A percentile compares a stretch with the other conserved stretches of the same genome.
Conservation (phyloP, 208 protist genomes). For the Leishmania turanica region DNA sequence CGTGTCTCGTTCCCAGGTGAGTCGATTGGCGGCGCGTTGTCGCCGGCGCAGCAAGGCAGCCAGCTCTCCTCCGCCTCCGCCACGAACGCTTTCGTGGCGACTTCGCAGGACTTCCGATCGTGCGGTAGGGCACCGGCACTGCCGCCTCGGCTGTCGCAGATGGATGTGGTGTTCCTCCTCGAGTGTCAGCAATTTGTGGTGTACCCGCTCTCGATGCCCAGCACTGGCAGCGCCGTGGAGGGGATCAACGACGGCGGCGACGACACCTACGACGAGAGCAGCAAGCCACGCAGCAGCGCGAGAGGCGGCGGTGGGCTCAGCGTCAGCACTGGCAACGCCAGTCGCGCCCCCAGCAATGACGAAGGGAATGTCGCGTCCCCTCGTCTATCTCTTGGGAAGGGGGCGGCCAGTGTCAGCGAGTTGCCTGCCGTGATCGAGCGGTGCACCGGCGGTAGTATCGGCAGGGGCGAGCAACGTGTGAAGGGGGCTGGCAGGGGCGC, state of each 20-base stretch:
- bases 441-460: constrained; percentile 21
- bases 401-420: neutral
- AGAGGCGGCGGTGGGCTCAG: neutral
- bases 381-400: neutral
- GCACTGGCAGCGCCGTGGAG: neutral
- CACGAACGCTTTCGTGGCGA: neutral
- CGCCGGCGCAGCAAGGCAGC: neutral
- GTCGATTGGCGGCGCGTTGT: neutral
- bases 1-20: neutral
- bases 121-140: neutral
- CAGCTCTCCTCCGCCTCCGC: neutral
- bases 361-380: neutral
- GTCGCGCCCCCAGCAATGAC: neutral
- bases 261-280: constrained; percentile 1
- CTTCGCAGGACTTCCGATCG: neutral
- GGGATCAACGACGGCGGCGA: neutral
- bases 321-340: neutral
- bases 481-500: neutral
- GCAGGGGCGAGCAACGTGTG: neutral
- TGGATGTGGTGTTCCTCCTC: constrained; percentile 44
- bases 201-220: constrained; percentile 43
- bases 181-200: constrained; percentile 50
- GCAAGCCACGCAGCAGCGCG: neutral
- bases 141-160: constrained; percentile 38
- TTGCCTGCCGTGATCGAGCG: constrained; percentile 19